A percentile compares a stretch with the other conserved stretches of the same genome.
Conservation (phyloP, 768 basidiomycete genomes). For the Kwoniella dejecticola region DNA sequence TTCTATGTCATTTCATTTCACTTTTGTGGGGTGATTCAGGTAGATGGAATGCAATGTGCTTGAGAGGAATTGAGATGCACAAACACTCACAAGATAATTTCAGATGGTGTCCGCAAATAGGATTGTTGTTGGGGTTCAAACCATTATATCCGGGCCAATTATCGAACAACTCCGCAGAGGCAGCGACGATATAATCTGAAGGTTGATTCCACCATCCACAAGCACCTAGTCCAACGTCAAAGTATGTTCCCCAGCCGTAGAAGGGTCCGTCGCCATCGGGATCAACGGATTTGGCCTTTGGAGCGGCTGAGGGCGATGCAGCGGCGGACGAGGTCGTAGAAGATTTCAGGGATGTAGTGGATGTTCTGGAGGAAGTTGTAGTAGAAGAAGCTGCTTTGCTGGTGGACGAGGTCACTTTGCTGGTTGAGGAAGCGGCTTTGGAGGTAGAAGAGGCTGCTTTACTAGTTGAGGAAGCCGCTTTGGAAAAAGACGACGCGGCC, state of each 20-base stretch:
- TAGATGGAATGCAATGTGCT: not conserved
- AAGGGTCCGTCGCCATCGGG: conserved; percentile 42
- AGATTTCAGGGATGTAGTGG: conserved; percentile 13
- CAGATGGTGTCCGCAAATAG: conserved; percentile 44
- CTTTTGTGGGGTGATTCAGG: too few relatives aligned
- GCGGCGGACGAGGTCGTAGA: conserved; percentile 12
- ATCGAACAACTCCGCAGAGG: conserved; percentile 36
- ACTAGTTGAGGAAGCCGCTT: conserved; percentile 3
- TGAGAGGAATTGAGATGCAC: not conserved
- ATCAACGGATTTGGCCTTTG: conserved; percentile 24
- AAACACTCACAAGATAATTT: conserved; percentile 37
- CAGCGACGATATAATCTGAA: conserved; percentile 43
- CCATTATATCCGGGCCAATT: conserved; percentile 46
- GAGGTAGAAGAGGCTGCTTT: conserved; percentile 1
- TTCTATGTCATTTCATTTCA: too few relatives aligned
- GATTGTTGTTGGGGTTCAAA: conserved; percentile 45
- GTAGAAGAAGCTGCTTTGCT: conserved; percentile 1
- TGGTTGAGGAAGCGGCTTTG: not conserved
- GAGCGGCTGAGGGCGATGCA: not conserved
- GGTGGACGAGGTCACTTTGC: not conserved
- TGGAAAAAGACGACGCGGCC: not conserved
- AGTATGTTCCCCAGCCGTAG: conserved; percentile 48
- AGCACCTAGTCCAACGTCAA: conserved; percentile 37
- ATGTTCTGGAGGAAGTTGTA: not conserved
- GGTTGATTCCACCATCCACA: conserved; percentile 39